A percentile compares a stretch with the other conserved stretches of the same genome.
phyloP scores from a whole-genome alignment of 345 rosid genomes.

The Gossypium turneri region DNA sequence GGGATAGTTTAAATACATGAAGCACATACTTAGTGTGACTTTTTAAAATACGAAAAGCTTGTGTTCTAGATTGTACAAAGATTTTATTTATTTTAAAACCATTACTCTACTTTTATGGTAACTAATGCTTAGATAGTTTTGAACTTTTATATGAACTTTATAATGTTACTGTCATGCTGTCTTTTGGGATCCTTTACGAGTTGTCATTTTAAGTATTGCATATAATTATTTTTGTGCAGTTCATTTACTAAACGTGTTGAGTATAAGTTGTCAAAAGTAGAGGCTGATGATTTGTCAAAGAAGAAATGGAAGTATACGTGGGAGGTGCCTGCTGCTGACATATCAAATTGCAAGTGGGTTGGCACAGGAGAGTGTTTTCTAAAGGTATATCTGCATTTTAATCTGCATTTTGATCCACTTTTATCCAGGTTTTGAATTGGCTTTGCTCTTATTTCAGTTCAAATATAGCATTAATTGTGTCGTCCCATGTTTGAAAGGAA shows the following conservation, averaged over 20 bases:
- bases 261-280: constrained; percentile 51
- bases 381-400: constrained; percentile 40
- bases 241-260: constrained; percentile 60
- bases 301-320: constrained; percentile 67
- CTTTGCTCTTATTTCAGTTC: not conserved
- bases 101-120: not conserved
- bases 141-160: not conserved
- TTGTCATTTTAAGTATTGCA: not conserved
- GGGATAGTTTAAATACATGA: not conserved
- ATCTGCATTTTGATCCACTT: not conserved
- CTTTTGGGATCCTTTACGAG: not conserved
- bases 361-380: constrained; percentile 64
- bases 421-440: not conserved
- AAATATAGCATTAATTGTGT: not conserved
- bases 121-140: not conserved
- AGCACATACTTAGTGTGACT: not conserved
- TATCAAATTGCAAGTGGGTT: constrained; percentile 66
- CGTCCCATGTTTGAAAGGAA: not conserved
- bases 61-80: not conserved
- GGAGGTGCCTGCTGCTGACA: constrained; percentile 62
- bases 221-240: constrained; percentile 36
- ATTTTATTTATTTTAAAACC: not conserved
- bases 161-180: not conserved
- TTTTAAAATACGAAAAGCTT: not conserved
- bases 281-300: constrained; percentile 43